Evolutionary conservation across 345 rosid species (phyloP), one percentile per base, ranked within the genome.

Genomic region (Lumnitzera racemosa): DNA sequence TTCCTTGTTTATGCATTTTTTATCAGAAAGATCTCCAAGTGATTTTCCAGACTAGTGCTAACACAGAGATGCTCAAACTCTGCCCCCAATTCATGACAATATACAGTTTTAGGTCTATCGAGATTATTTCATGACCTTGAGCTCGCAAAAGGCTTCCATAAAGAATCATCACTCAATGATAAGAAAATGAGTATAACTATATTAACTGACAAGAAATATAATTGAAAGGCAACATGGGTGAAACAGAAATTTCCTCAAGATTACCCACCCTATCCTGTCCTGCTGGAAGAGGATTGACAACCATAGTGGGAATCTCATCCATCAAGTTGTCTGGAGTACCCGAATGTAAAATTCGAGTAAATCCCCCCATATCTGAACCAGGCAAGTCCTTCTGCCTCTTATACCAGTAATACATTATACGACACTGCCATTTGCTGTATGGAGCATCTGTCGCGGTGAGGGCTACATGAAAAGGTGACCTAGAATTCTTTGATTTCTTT

Each of bases 351-450:
- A 94, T 70, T 20, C 99, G 84, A 2, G 97, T 90, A 59, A 94
- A 94, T 64, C 91, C 89, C 13, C 99, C 99, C 95, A 94, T 90
- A 55, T 86, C 95, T 0, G 97, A 94, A 50, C 89, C 88, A 27
- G 89, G 96, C 78, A 71, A 72, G 66, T 80, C 78, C 80, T 78
- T 94, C 67, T 70, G 67, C 83, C 79, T 83, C 67, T 80, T 88
- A 71, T 94, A 94, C 97, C 97, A 94, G 58, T 94, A 94, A 65
- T 90, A 86, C 96, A 90, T 88, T 0, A 94, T 84, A 63, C 96
- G 96, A 76, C 96, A 86, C 72, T 94, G 99, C 99, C 99, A 90
- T 70, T 86, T 82, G 66, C 85, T 90, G 71, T 94, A 94, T 56
- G 79, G 73, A 46, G 95, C 88, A 72, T 84, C 96, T 1, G 97